These are phyloP conservation scores for Protomyces arabidopsidicola DNA, from an alignment of 1,139 yeast species.

Conservation along the genomic window DNA sequence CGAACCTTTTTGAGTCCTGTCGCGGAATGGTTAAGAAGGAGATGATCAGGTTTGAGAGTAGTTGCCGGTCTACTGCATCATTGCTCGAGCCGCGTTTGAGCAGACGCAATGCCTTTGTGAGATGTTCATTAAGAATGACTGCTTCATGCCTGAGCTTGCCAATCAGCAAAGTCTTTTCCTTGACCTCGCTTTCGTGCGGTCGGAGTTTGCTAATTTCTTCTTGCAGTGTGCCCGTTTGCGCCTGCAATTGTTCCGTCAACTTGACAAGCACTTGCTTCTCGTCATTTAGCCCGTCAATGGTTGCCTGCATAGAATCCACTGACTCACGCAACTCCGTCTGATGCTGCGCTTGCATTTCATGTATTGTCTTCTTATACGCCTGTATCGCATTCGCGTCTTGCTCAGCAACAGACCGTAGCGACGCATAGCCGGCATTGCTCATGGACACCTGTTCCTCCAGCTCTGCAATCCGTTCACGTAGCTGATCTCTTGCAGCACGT, in stretches of 20 bases:
- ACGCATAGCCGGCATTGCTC: constrained; percentile 35
- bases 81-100: constrained; percentile 59
- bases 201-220: constrained; percentile 36
- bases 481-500: constrained; percentile 37
- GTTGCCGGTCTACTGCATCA: constrained; percentile 65
- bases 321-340: constrained; percentile 41
- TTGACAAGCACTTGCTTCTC: constrained; percentile 34
- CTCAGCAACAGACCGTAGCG: constrained; percentile 29
- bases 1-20: constrained; percentile 90
- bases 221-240: constrained; percentile 34
- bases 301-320: constrained; percentile 35
- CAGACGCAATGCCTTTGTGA: constrained; percentile 80
- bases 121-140: constrained; percentile 87
- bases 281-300: constrained; percentile 35
- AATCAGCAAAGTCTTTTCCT: constrained; percentile 70
- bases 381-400: constrained; percentile 32
- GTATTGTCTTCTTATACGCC: constrained; percentile 37
- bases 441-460: constrained; percentile 43
- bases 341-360: constrained; percentile 43
- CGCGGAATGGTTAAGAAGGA: constrained; percentile 84
- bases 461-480: constrained; percentile 45
- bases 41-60: constrained; percentile 76
- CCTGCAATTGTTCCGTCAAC: constrained; percentile 36
- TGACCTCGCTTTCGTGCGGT: constrained; percentile 51
- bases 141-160: constrained; percentile 91